Conservation (phyloP, 805 yeast genomes). For the Saccharomycopsis babjevae region DNA sequence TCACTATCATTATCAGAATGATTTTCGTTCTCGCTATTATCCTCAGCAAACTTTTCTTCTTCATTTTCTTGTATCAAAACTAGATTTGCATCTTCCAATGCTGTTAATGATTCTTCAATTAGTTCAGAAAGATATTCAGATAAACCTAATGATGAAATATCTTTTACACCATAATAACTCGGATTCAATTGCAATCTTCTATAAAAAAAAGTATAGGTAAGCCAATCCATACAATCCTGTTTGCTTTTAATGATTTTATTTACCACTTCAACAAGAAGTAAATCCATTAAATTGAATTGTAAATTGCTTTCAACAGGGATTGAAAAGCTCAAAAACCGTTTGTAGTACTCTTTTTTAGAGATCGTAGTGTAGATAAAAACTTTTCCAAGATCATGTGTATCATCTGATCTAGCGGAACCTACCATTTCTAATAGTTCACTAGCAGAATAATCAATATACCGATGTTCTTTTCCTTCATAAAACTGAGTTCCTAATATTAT, state of each 20-base stretch:
- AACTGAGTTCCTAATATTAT: conserved; percentile 61
- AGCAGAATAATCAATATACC: conserved; percentile 59
- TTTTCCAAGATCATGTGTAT: conserved; percentile 26
- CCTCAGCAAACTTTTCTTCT: conserved; percentile 27
- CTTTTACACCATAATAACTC: conserved; percentile 73
- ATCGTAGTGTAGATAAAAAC: conserved; percentile 50
- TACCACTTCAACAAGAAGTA: conserved; percentile 64
- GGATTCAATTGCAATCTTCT: conserved; percentile 77
- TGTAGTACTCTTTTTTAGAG: conserved; percentile 51
- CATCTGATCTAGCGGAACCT: conserved; percentile 30
- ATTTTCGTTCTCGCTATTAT: conserved; percentile 26
- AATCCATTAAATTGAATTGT: conserved; percentile 49
- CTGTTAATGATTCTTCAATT: conserved; percentile 61
- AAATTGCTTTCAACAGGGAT: conserved; percentile 79
- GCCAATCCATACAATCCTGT: conserved; percentile 87
- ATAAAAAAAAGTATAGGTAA: conserved; percentile 76
- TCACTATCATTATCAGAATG: conserved; percentile 27
- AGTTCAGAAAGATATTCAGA: conserved; percentile 78
- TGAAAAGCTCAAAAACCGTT: conserved; percentile 60
- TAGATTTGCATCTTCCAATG: conserved; percentile 48
- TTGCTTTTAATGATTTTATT: conserved; percentile 49
- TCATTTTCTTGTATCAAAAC: conserved; percentile 45
- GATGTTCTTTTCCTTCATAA: conserved; percentile 64
- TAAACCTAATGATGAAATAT: conserved; percentile 52
- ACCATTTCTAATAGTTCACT: conserved; percentile 59